Evolutionary conservation across 257 asterid genomes (phyloP).

Genomic region (Capsicum baccatum): DNA sequence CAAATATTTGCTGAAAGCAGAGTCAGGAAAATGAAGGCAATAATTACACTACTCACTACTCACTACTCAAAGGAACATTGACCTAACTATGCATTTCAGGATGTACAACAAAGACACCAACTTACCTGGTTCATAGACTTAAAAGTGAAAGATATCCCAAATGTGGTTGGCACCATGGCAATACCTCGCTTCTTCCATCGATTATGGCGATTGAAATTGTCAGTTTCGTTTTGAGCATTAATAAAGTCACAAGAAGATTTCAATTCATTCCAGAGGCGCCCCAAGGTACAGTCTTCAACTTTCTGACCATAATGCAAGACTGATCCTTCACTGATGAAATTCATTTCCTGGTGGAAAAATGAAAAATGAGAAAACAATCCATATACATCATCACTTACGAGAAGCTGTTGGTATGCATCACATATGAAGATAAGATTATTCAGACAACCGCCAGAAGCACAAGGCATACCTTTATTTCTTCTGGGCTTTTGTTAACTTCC

Average conservation of each 20-base stretch:
- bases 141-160: constrained; percentile 89
- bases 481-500: constrained; percentile 84
- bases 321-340: constrained; percentile 87
- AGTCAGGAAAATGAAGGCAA: constrained; percentile 8
- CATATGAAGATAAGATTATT: not conserved
- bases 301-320: constrained; percentile 81
- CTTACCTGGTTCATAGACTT: constrained; percentile 95
- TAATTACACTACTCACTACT: not conserved
- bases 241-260: constrained; percentile 60
- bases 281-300: constrained; percentile 69
- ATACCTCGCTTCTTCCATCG: constrained; percentile 95
- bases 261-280: constrained; percentile 81
- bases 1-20: not conserved
- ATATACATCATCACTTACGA: not conserved
- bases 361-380: constrained; percentile 12
- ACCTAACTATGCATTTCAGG: constrained; percentile 14
- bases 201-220: constrained; percentile 65
- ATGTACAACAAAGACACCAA: constrained; percentile 25
- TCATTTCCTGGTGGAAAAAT: constrained; percentile 67
- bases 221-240: constrained; percentile 65
- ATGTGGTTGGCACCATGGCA: constrained; percentile 83
- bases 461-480: constrained; percentile 77
- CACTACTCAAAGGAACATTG: constrained; percentile 16
- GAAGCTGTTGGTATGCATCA: constrained; percentile 17
- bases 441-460: constrained; percentile 17